phyloP scores from a whole-genome alignment of 1,284 basidiomycete genomes.

The Volvariella surrecta region DNA sequence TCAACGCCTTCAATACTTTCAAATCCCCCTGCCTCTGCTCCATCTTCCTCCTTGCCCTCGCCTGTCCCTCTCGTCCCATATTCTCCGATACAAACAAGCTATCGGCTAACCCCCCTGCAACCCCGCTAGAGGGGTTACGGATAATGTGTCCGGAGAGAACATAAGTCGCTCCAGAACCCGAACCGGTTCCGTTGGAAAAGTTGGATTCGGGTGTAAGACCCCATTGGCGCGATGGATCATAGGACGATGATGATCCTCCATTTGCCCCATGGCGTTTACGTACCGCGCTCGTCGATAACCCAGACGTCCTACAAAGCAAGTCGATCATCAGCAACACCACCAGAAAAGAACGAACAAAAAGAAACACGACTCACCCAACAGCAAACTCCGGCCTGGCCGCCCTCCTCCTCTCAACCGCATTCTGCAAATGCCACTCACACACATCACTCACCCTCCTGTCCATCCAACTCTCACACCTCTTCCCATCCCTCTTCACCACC shows the following conservation, averaged over 20 bases:
- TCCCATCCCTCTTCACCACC: slow-evolving; percentile 73
- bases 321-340: slow-evolving; percentile 5
- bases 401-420: slow-evolving; percentile 67
- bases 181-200: slow-evolving; percentile 17
- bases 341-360: slow-evolving; percentile 1
- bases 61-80: slow-evolving; percentile 68
- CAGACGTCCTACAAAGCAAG: slow-evolving; percentile 47
- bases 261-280: slow-evolving; percentile 38
- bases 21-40: slow-evolving; percentile 49
- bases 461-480: slow-evolving; percentile 78
- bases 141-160: slow-evolving; percentile 72
- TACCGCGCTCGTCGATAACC: slow-evolving; percentile 42
- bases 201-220: slow-evolving; percentile 53
- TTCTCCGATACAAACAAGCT: slow-evolving; percentile 53
- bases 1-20: slow-evolving; percentile 43
- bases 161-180: slow-evolving; percentile 63
- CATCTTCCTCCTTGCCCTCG: slow-evolving; percentile 56
- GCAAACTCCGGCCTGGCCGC: slow-evolving; percentile 79
- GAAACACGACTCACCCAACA: slow-evolving; percentile 43
- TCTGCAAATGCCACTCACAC: slow-evolving; percentile 86
- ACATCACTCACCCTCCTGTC: slow-evolving; percentile 77
- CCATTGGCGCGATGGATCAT: slow-evolving; percentile 63
- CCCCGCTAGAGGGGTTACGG: neutral
- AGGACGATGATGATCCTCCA: slow-evolving; percentile 22
- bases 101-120: slow-evolving; percentile 30